Conservation (phyloP, 2,329 filamentous ascomycete genomes). For the Ceratocystis alfenasii region DNA sequence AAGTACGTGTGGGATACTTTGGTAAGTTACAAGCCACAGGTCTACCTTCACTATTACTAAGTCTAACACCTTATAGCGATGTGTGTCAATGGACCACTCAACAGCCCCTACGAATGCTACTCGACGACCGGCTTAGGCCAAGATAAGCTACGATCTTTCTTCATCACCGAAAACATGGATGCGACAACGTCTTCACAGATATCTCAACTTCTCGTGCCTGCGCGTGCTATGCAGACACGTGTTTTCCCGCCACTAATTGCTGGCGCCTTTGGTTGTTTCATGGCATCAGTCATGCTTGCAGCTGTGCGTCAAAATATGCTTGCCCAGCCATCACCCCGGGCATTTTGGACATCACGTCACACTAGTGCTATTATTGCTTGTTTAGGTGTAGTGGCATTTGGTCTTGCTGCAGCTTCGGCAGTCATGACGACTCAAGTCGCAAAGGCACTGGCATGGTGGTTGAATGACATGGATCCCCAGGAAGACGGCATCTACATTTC, state of each 20-base stretch:
- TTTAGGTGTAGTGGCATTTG: constrained; percentile 19
- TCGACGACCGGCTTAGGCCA: constrained; percentile 17
- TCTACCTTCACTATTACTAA: neutral
- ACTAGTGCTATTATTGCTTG: constrained; percentile 17
- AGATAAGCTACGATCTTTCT: constrained; percentile 20
- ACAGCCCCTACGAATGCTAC: constrained; percentile 19
- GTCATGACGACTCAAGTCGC: constrained; percentile 21
- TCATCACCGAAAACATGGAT: constrained; percentile 20
- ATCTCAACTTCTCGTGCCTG: constrained; percentile 15
- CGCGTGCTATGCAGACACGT: constrained; percentile 21
- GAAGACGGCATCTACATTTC: constrained; percentile 11
- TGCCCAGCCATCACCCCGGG: constrained; percentile 15
- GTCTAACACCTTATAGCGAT: constrained; percentile 4
- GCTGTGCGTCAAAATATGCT: constrained; percentile 21
- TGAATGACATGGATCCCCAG: constrained; percentile 17
- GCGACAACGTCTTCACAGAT: constrained; percentile 11
- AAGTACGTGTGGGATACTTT: constrained; percentile 21
- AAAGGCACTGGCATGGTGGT: constrained; percentile 20
- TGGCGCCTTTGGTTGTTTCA: constrained; percentile 19
- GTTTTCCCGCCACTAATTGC: constrained; percentile 21
- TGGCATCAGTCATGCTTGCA: constrained; percentile 18
- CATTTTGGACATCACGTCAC: constrained; percentile 17
- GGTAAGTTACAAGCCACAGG: constrained; percentile 14
- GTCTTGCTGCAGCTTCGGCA: constrained; percentile 18
- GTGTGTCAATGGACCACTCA: constrained; percentile 20